Evolutionary conservation across 169 alveolate genomes (phyloP).

Genomic region (Plasmodium relictum): DNA sequence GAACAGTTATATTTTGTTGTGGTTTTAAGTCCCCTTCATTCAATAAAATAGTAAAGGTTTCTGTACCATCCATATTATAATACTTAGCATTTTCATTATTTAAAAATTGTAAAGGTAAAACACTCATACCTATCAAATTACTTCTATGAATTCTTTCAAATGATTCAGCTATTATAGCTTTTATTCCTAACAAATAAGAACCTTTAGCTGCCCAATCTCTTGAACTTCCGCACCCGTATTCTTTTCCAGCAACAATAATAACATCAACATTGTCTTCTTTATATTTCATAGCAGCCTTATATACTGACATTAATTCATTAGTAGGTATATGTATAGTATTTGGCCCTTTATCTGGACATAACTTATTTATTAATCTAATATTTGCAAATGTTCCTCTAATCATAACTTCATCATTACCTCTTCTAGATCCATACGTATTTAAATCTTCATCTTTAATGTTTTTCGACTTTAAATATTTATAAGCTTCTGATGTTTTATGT

Average conservation of each 20-base stretch:
- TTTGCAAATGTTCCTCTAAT: slow-evolving; percentile 98
- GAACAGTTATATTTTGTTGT: slow-evolving; percentile 47
- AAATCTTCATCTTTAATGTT: slow-evolving; percentile 93
- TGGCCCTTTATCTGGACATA: slow-evolving; percentile 95
- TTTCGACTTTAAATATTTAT: slow-evolving; percentile 88
- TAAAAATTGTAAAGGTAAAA: slow-evolving; percentile 94
- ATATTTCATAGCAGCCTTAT: slow-evolving; percentile 94
- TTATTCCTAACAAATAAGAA: slow-evolving; percentile 94
- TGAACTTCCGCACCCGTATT: slow-evolving; percentile 97
- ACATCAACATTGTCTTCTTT: slow-evolving; percentile 76
- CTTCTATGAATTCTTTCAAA: slow-evolving; percentile 97
- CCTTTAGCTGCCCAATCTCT: slow-evolving; percentile 99
- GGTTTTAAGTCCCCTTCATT: slow-evolving; percentile 74
- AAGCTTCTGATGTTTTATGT: slow-evolving; percentile 96
- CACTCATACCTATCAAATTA: slow-evolving; percentile 97
- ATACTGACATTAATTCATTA: slow-evolving; percentile 90
- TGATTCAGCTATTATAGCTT: slow-evolving; percentile 95
- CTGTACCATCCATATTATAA: slow-evolving; percentile 92
- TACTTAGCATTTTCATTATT: slow-evolving; percentile 92
- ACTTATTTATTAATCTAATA: slow-evolving; percentile 94
- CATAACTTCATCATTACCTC: slow-evolving; percentile 98
- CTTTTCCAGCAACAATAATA: slow-evolving; percentile 94
- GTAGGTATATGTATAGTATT: slow-evolving; percentile 93
- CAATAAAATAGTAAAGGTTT: slow-evolving; percentile 51
- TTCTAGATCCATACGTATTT: slow-evolving; percentile 97